Conservation (phyloP, 352 stramenopile genomes). For the Phytophthora citrophthora region DNA sequence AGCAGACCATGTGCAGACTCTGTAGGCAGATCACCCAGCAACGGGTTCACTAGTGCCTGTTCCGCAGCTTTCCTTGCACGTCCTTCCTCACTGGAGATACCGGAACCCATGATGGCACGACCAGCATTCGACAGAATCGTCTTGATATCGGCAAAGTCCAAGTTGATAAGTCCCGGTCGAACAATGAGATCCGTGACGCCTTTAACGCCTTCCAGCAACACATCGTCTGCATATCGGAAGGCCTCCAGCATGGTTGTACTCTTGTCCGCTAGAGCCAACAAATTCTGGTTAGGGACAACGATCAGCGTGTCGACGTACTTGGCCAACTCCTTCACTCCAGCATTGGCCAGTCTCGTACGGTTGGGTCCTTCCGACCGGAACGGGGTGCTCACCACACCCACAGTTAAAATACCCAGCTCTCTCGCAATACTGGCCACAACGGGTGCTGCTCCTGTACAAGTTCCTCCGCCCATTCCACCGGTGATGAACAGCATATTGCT, state of each 20-base stretch:
- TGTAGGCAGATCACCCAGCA: slow-evolving; percentile 94
- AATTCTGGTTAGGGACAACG: slow-evolving; percentile 97
- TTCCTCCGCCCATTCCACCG: slow-evolving; percentile 94
- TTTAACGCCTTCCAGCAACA: slow-evolving; percentile 95
- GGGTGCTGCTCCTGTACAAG: slow-evolving; percentile 92
- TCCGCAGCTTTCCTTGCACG: slow-evolving; percentile 91
- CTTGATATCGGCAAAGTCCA: slow-evolving; percentile 98
- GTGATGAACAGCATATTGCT: slow-evolving; percentile 98
- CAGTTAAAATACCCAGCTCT: slow-evolving; percentile 94
- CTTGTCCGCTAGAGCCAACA: slow-evolving; percentile 92
- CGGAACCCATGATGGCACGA: slow-evolving; percentile 96
- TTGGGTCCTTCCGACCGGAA: slow-evolving; percentile 96
- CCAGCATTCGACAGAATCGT: slow-evolving; percentile 95
- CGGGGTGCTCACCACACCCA: slow-evolving; percentile 96
- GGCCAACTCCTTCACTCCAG: slow-evolving; percentile 91
- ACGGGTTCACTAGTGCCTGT: slow-evolving; percentile 94
- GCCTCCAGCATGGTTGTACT: slow-evolving; percentile 94
- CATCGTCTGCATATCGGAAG: slow-evolving; percentile 95
- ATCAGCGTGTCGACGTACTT: slow-evolving; percentile 97
- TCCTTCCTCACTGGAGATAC: slow-evolving; percentile 68
- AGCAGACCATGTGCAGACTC: slow-evolving; percentile 93
- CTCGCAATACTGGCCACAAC: slow-evolving; percentile 94
- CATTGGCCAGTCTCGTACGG: slow-evolving; percentile 93
- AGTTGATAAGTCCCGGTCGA: slow-evolving; percentile 96
- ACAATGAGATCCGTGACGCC: slow-evolving; percentile 97